A percentile compares a stretch with the other conserved stretches of the same genome.
These are phyloP conservation scores for Microsporum canis DNA, from an alignment of 2,329 filamentous ascomycete species.

Conservation along the genomic window DNA sequence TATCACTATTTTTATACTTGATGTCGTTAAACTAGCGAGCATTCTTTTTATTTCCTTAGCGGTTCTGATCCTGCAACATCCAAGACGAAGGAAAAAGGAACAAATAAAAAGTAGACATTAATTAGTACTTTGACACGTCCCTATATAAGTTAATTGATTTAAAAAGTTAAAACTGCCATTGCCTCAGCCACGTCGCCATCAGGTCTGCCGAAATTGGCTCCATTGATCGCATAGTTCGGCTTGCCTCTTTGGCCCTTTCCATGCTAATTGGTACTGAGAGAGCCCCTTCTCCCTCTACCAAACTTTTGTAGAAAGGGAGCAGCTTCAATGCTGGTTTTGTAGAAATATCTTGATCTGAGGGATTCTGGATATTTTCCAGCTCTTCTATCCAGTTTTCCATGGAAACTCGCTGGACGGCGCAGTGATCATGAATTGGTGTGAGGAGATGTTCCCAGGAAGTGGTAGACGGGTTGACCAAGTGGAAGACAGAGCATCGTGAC, in stretches of 20 bases:
- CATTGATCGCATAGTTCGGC: constrained; percentile 34
- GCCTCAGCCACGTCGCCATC: neutral
- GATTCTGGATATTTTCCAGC: constrained; percentile 34
- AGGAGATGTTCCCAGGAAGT: constrained; percentile 35
- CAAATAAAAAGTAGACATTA: neutral
- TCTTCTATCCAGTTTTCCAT: constrained; percentile 38
- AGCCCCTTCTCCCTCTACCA: constrained; percentile 19
- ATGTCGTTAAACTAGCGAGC: too few species aligned
- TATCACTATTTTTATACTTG: too few species aligned
- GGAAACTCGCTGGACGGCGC: constrained; percentile 31
- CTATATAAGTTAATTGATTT: neutral
- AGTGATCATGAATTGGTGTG: constrained; percentile 32
- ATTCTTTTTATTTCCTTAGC: too few species aligned
- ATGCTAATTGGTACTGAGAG: constrained; percentile 32
- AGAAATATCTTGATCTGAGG: constrained; percentile 28
- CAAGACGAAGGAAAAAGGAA: neutral
- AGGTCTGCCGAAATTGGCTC: constrained; percentile 22
- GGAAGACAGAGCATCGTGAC: constrained; percentile 26
- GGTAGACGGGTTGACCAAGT: constrained; percentile 39
- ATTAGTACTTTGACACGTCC: neutral
- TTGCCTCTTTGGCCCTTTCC: constrained; percentile 30
- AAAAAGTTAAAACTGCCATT: neutral
- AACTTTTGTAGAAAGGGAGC: constrained; percentile 38
- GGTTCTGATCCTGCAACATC: too few species aligned
- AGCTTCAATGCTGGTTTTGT: constrained; percentile 44